Base-by-base conservation (phyloP, 306 rosid species). In the Dryas drummondii region DNA sequence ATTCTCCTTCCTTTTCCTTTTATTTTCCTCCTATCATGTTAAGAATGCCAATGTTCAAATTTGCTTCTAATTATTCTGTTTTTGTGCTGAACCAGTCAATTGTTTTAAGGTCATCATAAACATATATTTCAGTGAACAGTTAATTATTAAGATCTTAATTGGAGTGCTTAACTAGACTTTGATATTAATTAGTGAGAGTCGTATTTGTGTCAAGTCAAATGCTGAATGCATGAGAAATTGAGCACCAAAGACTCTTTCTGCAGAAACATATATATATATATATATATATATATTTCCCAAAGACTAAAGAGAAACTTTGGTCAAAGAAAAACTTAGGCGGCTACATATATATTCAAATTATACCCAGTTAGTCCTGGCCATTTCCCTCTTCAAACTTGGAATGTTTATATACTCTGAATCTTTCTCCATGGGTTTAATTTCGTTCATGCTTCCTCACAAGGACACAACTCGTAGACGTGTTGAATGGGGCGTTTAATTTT, bases 301-400 rank as follows among this genome's bases (percentile, higher is more conserved):
- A 17, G 44, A 14, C 66, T 17, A 2, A 32, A 13, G 8, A 32
- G 17, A 60, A 62, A 15, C 15, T 15, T 63, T 63, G 13, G 49
- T 71, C 76, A 71, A 57, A 71, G 15, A 71, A 19, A 66, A 41
- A 42, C 9, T 19, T 55, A 22, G 17, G 6, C 75, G 32, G 44
- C 44, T 10, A 6, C 60, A 55, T 27, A 17, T 0, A 17, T 32
- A 60, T 60, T 32, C 66, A 60, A 13, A 32, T 27, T 32, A 5
- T 12, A 22, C 15, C 40, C 42, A 26, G n/a, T 5, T 22, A 53
- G 62, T 17, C 49, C 49, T 4, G 11, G 8, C 47, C 4, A 58
- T 58, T 71, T 12, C 64, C 65, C 17, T 71, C 53, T 71, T 55
- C 75, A 42, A 71, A 71, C 22, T 1, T 68, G 53, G 69, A 65